A percentile compares a stretch with the other conserved stretches of the same genome.
Conservation (phyloP, 176 grass and related monocot species). For the Musa troglodytarum region DNA sequence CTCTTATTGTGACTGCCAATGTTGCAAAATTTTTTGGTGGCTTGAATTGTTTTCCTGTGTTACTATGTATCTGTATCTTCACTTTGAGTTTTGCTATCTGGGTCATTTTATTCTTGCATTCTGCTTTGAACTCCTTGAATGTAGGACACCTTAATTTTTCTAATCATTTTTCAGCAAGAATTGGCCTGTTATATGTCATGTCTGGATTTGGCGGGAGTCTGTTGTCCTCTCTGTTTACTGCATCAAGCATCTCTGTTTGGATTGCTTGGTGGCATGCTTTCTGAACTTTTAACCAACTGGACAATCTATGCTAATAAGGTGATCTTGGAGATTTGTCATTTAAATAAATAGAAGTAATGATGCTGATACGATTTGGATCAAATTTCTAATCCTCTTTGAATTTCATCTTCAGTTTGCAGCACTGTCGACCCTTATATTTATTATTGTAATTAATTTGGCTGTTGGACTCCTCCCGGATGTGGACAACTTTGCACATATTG, state of each 20-base stretch:
- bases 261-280: slow-evolving; percentile 82
- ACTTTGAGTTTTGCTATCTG: no score
- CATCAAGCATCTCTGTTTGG: slow-evolving; percentile 66
- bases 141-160: background rate
- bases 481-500: slow-evolving; percentile 91
- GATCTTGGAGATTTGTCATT: background rate
- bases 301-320: slow-evolving; percentile 92
- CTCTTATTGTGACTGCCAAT: no score
- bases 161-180: slow-evolving; percentile 41
- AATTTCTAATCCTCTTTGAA: background rate
- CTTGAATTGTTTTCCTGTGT: no score
- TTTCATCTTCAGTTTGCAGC: slow-evolving; percentile 46
- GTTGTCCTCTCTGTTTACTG: slow-evolving; percentile 68
- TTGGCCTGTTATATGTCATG: slow-evolving; percentile 61
- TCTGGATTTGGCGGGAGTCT: slow-evolving; percentile 79
- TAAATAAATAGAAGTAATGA: background rate
- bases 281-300: slow-evolving; percentile 90
- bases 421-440: slow-evolving; percentile 33
- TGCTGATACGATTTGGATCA: background rate
- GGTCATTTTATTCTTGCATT: no score
- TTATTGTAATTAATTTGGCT: slow-evolving; percentile 58
- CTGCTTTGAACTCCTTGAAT: background rate
- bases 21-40: no score
- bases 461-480: slow-evolving; percentile 61
- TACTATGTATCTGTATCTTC: no score